Evolutionary conservation across 2,329 filamentous ascomycete species (phyloP).

Genomic region (Microascus cirrosus): DNA sequence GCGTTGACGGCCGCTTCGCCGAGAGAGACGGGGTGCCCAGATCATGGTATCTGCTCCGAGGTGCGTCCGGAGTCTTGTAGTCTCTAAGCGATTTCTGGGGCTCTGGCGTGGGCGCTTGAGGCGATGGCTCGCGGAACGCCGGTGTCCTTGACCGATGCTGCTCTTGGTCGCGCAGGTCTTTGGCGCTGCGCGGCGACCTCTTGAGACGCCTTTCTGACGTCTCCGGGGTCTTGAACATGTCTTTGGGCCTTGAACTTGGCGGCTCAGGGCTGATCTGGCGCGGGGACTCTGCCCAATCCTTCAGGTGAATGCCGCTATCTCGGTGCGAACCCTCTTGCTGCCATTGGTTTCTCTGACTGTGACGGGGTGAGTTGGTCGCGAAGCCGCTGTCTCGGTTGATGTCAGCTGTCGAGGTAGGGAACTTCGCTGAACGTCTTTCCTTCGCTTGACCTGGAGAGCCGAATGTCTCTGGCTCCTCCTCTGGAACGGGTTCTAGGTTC

Average conservation of each 20-base stretch:
- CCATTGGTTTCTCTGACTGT: constrained; percentile 21
- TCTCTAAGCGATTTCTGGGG: constrained; percentile 26
- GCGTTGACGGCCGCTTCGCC: constrained; percentile 17
- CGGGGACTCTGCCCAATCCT: constrained; percentile 28
- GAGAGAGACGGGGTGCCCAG: constrained; percentile 6
- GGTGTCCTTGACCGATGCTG: constrained; percentile 25
- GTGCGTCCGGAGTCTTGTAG: constrained; percentile 8
- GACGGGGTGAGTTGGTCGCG: constrained; percentile 30
- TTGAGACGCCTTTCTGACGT: constrained; percentile 11
- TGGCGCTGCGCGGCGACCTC: constrained; percentile 8
- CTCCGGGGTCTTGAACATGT: constrained; percentile 9
- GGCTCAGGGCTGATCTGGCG: constrained; percentile 9
- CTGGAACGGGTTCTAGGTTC: constrained; percentile 39
- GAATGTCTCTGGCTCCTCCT: constrained; percentile 19
- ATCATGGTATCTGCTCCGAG: constrained; percentile 14
- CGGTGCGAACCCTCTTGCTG: constrained; percentile 25
- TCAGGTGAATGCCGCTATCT: constrained; percentile 47
- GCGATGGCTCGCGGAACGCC: constrained; percentile 25
- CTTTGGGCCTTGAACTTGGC: constrained; percentile 1
- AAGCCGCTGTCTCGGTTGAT: constrained; percentile 39
- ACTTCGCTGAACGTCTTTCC: constrained; percentile 19
- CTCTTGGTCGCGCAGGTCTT: constrained; percentile 6
- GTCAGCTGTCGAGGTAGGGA: constrained; percentile 16
- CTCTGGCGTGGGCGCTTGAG: constrained; percentile 26
- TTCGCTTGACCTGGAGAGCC: constrained; percentile 25